Evolutionary conservation across 1,284 basidiomycete genomes (phyloP), one percentile per base, ranked within the genome.

Genomic region (Phenoliferia sp.): DNA sequence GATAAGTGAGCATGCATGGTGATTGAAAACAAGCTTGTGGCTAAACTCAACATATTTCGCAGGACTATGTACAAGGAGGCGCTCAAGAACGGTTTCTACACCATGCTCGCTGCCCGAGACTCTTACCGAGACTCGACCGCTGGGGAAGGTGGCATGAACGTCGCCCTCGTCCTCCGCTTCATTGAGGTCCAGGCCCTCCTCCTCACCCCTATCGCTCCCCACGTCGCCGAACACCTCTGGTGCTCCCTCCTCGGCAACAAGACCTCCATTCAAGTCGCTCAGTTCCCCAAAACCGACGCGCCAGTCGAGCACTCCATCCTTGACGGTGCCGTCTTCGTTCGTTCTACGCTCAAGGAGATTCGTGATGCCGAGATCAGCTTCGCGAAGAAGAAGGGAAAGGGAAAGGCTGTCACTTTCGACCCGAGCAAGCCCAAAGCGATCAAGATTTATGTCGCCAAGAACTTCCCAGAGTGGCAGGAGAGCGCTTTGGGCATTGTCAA

Each of bases 1-100:
- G 87, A 89, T 59, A 82, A 84, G 92, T 94, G 79, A 76, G 90
- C 81, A 0, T 28, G 31, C 15, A 16, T 54, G 17, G 1, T 29
- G 17, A 52, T 61, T 19, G 15, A 9, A 17, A 16, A 32, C 29
- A 12, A 35, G 39, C 60, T 5, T 28, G 34, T 61, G 12, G 58
- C 39, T 55, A 17, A 39, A 39, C 6, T 31, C 6, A 12, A 44
- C 39, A 50, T 66, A 64, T n/a, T 73, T 58, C 73, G 61, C 70
- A 94, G 92, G 34, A 91, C 89, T 72, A 87, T 92, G 78, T 99
- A 92, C 87, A 98, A 97, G 81, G 93, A 95, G 71, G 94, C 94
- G 3, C 81, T 97, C 73, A 97, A 98, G 81, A 88, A 85, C 70
- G 95, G 94, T 62, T 96, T 98, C 82, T 99, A 95, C 83, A 94